Conservation (phyloP, 2,329 filamentous ascomycete species). For the Aspergillus fischeri region DNA sequence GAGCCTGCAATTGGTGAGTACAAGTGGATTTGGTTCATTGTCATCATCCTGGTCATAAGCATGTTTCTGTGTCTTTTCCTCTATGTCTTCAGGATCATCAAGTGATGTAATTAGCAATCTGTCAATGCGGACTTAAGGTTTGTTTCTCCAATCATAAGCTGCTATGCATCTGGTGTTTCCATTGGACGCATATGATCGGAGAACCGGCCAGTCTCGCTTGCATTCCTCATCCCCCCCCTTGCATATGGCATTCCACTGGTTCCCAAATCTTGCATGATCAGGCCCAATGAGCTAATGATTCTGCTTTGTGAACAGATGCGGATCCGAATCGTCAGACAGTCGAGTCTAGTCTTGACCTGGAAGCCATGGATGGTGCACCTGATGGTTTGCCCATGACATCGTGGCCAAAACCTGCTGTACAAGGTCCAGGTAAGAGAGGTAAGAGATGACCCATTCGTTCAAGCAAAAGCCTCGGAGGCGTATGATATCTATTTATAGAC, state of each 20-base stretch:
- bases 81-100: slow-evolving; percentile 20
- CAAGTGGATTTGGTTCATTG: slow-evolving; percentile 19
- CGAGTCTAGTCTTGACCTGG: not conserved
- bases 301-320: not conserved
- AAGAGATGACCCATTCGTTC: not conserved
- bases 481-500: not conserved
- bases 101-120: slow-evolving; percentile 16
- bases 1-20: slow-evolving; percentile 17
- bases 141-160: not conserved
- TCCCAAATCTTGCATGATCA: not conserved
- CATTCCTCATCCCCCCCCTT: slow-evolving; percentile 13
- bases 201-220: not conserved
- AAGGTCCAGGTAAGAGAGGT: not conserved
- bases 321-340: not conserved
- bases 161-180: not conserved
- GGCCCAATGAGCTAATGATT: slow-evolving; percentile 4
- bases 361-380: not conserved
- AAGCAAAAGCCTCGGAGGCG: not conserved
- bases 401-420: not conserved
- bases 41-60: slow-evolving; percentile 16
- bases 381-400: not conserved
- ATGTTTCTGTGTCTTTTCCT: slow-evolving; percentile 23
- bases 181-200: not conserved
- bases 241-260: slow-evolving; percentile 8
- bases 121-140: slow-evolving; percentile 2